Base-by-base conservation (phyloP, 1,284 basidiomycete species). In the Waitea zeae region DNA sequence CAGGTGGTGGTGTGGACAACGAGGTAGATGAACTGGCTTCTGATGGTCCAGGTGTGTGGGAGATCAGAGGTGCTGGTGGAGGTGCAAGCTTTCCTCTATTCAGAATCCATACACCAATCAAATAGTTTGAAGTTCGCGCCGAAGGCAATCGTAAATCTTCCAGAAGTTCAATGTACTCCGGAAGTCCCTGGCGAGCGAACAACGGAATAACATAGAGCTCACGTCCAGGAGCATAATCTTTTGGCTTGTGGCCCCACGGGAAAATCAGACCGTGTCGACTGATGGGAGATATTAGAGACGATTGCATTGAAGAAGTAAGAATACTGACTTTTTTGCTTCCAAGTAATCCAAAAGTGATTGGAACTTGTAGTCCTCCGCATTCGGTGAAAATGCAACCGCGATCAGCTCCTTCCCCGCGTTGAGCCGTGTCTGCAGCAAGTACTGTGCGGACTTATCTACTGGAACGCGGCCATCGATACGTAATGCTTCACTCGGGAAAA, bases 131-230 rank as follows among this genome's bases (percentile, higher is more conserved):
- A 12, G 51, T 62, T 13, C 88, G 65, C 11, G 56, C 50, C 39
- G 64, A 66, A 4, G 84, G 79, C 1, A 96, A 51, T 33, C 61
- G 61, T 36, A 84, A 64, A n/a, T 81, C 67, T 45, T 92, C 88
- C 35, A 93, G 56, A 1, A 93, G 60, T 43, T 90, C 83, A 41
- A 92, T 67, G 45, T 78, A 88, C 39, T 92, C 87, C 0, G 89
- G 90, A 0, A 86, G 54, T 0, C 76, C 60, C 34, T 81, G 69
- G 17, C 57, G 61, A 12, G 80, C 65, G 13, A 67, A 59, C 4
- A 95, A 54, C 1, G 90, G 90, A 14, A 93, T 68, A 39, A 93
- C 67, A 48, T 96, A 96, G 20, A 93, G 56, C 50, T 96, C 90
- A 42, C 79, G 77, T 19, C 87, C 83, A 13, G 78, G 79, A 40